Evolutionary conservation across 129 eudicot species (phyloP).

Genomic region (Mikania micrantha): DNA sequence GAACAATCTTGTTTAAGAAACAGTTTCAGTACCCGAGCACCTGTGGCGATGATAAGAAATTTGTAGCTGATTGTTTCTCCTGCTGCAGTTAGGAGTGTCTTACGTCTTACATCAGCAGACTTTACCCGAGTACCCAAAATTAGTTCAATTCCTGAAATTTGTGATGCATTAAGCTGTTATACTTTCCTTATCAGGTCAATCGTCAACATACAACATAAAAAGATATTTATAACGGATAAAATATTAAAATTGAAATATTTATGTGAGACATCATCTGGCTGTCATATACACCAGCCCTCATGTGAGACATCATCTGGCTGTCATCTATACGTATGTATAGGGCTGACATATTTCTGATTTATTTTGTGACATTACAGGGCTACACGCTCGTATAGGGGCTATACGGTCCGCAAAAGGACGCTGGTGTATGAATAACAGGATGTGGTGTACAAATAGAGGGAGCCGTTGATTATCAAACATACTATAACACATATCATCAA

Average conservation of each 20-base stretch:
- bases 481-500: background rate
- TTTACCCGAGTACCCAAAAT: slow-evolving; percentile 80
- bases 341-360: no score
- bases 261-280: no score
- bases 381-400: no score
- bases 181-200: background rate
- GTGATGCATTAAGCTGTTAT: background rate
- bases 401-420: no score
- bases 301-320: no score
- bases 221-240: background rate
- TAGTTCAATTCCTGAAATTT: slow-evolving; percentile 72
- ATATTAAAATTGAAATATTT: no score
- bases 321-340: no score
- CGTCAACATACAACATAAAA: background rate
- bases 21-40: slow-evolving; percentile 90
- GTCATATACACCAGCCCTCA: no score
- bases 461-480: background rate
- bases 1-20: slow-evolving; percentile 4
- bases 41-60: slow-evolving; percentile 86
- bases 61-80: slow-evolving; percentile 98
- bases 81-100: slow-evolving; percentile 73
- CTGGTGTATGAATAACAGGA: no score
- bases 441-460: no score
- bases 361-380: no score
- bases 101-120: slow-evolving; percentile 88